A percentile compares a stretch with the other conserved stretches of the same genome.
Conservation (phyloP, 129 eudicot genomes). For the Tanacetum coccineum region DNA sequence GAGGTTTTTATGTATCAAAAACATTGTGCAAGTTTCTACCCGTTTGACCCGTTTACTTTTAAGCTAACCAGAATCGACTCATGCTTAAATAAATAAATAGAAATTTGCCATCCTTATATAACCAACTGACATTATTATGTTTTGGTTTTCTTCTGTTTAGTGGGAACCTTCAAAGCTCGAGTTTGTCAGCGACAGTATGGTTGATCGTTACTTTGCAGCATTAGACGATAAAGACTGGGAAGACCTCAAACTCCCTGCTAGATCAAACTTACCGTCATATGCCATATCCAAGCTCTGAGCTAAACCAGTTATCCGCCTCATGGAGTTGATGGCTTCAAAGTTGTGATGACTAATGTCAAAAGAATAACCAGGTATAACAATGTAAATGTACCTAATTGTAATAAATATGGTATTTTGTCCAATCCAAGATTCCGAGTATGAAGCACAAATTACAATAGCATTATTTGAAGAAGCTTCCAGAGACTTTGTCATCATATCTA, state of each 20-base stretch:
- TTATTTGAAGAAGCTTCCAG: background rate
- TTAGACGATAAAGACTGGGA: slow-evolving; percentile 60
- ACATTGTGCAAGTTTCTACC: background rate
- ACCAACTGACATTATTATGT: background rate
- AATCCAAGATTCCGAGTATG: background rate
- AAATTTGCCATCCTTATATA: background rate
- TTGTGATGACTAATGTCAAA: slow-evolving; percentile 5
- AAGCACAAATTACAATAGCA: background rate
- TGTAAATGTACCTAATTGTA: background rate
- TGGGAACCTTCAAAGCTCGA: slow-evolving; percentile 86
- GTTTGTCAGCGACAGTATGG: slow-evolving; percentile 57
- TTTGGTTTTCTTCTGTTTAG: slow-evolving; percentile 29
- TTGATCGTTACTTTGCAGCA: slow-evolving; percentile 60
- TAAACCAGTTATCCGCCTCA: background rate
- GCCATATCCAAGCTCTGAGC: slow-evolving; percentile 86
- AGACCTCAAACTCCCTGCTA: slow-evolving; percentile 70
- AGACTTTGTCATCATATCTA: slow-evolving; percentile 1
- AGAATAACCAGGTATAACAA: slow-evolving; percentile 5
- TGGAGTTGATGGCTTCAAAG: slow-evolving; percentile 3
- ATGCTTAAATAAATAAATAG: background rate
- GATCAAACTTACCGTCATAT: slow-evolving; percentile 62
- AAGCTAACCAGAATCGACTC: background rate
- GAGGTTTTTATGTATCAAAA: slow-evolving; percentile 10
- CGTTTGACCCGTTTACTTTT: slow-evolving; percentile 4
- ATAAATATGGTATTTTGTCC: background rate